phyloP scores from a whole-genome alignment of 2,329 filamentous ascomycete genomes.

The Nigrospora oryzae region DNA sequence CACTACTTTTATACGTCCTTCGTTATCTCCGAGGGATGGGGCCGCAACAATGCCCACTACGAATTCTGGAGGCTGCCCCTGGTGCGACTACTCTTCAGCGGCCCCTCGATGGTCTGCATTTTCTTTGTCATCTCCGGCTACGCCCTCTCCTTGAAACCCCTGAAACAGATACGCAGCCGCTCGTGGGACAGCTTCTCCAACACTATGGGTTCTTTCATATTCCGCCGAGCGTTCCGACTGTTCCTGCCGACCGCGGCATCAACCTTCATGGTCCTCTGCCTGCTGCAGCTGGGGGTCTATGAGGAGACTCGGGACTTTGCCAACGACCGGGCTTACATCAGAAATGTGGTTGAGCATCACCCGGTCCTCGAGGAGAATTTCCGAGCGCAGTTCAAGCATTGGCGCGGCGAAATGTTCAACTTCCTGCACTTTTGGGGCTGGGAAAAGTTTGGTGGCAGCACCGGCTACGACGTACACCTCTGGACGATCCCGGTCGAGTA shows the following conservation, averaged over 20 bases:
- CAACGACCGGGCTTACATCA: constrained; percentile 30
- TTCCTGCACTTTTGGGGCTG: constrained; percentile 44
- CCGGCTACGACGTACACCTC: constrained; percentile 47
- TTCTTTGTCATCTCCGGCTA: constrained; percentile 58
- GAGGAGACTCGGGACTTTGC: constrained; percentile 39
- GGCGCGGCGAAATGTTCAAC: constrained; percentile 36
- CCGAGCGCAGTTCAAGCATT: constrained; percentile 33
- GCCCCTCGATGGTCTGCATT: constrained; percentile 47
- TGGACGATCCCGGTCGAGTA: constrained; percentile 59
- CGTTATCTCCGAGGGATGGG: constrained; percentile 41
- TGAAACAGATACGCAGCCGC: constrained; percentile 34
- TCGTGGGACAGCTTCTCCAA: constrained; percentile 29
- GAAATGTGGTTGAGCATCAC: constrained; percentile 41
- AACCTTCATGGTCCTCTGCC: constrained; percentile 35
- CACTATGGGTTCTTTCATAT: constrained; percentile 40
- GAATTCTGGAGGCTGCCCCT: constrained; percentile 43
- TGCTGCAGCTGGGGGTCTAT: constrained; percentile 37
- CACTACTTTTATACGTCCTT: constrained; percentile 47
- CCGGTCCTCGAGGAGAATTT: constrained; percentile 27
- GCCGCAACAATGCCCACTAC: constrained; percentile 32
- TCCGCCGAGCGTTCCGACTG: constrained; percentile 42
- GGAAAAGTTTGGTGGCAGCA: constrained; percentile 37
- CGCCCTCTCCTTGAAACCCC: constrained; percentile 44
- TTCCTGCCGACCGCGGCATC: constrained; percentile 43
- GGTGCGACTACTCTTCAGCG: constrained; percentile 44